Percentiles rank a stretch among this genome's conserved stretches.
Conservation (phyloP, 305 asterid genomes). For the Solanum chacoense region DNA sequence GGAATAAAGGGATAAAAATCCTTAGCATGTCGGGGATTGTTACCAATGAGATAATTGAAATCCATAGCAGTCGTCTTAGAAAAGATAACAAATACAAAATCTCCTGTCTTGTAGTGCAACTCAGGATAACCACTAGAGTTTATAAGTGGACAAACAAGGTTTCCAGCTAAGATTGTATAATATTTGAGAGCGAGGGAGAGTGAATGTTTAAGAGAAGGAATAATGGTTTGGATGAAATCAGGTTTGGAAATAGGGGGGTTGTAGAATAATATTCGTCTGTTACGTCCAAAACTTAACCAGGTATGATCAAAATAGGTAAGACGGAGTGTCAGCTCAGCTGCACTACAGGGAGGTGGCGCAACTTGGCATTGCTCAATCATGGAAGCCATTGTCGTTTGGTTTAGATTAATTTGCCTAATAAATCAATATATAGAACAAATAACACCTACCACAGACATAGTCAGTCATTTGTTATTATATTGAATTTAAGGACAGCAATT, state of each 20-base stretch:
- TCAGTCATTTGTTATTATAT: too few species aligned
- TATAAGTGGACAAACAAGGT: constrained; percentile 9
- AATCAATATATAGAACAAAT: too few species aligned
- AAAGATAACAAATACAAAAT: constrained; percentile 24
- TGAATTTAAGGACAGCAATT: too few species aligned
- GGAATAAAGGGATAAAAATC: too few species aligned
- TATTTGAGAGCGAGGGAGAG: constrained; percentile 31
- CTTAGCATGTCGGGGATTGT: too few species aligned
- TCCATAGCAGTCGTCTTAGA: constrained; percentile 21
- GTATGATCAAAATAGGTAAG: constrained; percentile 22
- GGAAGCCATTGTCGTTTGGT: neutral
- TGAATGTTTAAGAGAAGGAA: neutral
- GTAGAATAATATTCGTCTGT: constrained; percentile 28
- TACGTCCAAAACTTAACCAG: constrained; percentile 28
- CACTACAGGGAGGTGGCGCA: constrained; percentile 7
- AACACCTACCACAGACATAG: too few species aligned
- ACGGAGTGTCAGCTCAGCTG: constrained; percentile 12
- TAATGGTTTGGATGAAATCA: constrained; percentile 9
- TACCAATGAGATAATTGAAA: constrained; percentile 32
- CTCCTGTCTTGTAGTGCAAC: neutral
- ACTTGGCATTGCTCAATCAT: constrained; percentile 18
- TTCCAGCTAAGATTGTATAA: constrained; percentile 25
- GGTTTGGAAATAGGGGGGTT: constrained; percentile 14
- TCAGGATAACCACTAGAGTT: neutral
- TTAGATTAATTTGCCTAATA: too few species aligned